A percentile compares a stretch with the other conserved stretches of the same genome.
Conservation (phyloP, 768 basidiomycete species). For the Hysterangium stoloniferum region DNA sequence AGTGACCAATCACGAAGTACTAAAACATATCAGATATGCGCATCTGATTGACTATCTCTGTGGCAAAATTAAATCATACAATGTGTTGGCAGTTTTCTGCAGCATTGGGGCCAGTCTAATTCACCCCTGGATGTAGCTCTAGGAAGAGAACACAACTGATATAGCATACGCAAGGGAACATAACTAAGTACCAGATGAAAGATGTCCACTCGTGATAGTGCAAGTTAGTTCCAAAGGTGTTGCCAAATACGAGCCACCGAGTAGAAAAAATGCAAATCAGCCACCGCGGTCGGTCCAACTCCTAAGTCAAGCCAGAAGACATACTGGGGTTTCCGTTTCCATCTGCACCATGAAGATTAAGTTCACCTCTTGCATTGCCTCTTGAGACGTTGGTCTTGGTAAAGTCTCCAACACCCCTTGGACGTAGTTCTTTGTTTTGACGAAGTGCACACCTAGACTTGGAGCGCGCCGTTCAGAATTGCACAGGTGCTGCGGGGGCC, state of each 20-base stretch:
- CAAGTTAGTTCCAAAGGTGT: conserved; percentile 27
- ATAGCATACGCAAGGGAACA: conserved; percentile 31
- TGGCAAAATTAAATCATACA: not conserved
- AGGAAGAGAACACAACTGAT: not conserved
- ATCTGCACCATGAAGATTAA: conserved; percentile 35
- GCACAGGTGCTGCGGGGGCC: conserved; percentile 34
- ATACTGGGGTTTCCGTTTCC: conserved; percentile 29
- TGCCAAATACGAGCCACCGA: conserved; percentile 36
- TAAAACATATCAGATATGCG: not conserved
- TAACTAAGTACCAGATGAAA: conserved; percentile 36
- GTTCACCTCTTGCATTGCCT: conserved; percentile 34
- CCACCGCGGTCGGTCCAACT: conserved; percentile 10
- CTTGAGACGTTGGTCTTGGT: conserved; percentile 30
- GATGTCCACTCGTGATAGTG: conserved; percentile 41
- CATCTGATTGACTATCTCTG: not conserved
- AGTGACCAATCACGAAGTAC: conserved; percentile 30
- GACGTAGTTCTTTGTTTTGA: conserved; percentile 37
- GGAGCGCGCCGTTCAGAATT: conserved; percentile 35
- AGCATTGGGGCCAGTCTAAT: conserved; percentile 22
- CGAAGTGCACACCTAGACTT: conserved; percentile 34
- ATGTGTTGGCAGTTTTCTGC: conserved; percentile 34
- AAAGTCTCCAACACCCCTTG: conserved; percentile 35
- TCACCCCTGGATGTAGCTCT: not conserved
- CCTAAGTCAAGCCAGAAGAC: not conserved
- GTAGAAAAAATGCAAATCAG: conserved; percentile 9